Base-by-base conservation (phyloP, 2,329 filamentous ascomycete species). In the Cladophialophora psammophila region DNA sequence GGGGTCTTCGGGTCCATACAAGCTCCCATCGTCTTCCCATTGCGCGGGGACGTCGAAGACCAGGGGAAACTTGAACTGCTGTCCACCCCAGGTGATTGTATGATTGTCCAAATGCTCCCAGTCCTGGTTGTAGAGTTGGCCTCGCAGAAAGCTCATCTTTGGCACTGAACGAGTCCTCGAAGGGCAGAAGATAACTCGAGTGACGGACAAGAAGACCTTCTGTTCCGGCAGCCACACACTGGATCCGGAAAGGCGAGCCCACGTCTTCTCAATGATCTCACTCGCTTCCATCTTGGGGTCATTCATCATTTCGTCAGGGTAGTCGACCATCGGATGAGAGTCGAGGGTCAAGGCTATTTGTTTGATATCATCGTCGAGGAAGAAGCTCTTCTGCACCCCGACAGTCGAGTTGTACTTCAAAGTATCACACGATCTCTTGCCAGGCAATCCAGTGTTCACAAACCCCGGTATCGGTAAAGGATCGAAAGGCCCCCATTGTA, bases 1-100 rank as follows among this genome's bases (percentile, higher is more conserved):
- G 35, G 74, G 72, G 62, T 75, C 72, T 59, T 74, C 74, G 1
- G 74, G 72, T 31, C 73, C 74, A 42, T 70, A 72, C 32, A 72
- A 69, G 18, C 54, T 52, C 31, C 69, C 63, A 52, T 61, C 67
- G 32, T 70, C 61, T 42, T 70, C 57, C 69, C 69, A 73, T n/a
- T 66, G 65, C 50, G 61, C 52, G 1, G 72, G 70, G 35, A 74
- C 66, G 50, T 73, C 70, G 42, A 74, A 70, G 7, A 73, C 67
- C 45, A 65, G 53, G 7, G 73, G 73, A 54, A 74, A 74, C 13
- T 55, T 67, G 32, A 74, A 63, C 12, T 34, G 32, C 57, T 72
- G 61, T 20, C 66, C 71, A 34, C 64, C 59, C 72, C 73, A 74
- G 26, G 71, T 62, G 10, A 74, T 66, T 15, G 66, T 72, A 64